A percentile compares a stretch with the other conserved stretches of the same genome.
Conservation (phyloP, 768 basidiomycete genomes). For the Mycena galopus region DNA sequence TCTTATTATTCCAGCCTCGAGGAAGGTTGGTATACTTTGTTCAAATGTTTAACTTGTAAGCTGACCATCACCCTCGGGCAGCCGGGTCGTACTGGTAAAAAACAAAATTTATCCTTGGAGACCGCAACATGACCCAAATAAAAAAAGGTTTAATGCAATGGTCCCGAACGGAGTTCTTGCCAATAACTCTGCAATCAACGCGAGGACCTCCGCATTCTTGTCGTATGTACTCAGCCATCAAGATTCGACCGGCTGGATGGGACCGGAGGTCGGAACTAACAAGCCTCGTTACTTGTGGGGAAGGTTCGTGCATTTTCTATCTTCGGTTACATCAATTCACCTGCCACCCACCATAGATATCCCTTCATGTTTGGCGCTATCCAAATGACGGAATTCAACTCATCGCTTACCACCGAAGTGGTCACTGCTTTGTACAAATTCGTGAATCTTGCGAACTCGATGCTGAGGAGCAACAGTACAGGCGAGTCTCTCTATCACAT, state of each 20-base stretch:
- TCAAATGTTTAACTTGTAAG: background rate
- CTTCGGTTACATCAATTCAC: conserved; percentile 55
- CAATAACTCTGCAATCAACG: conserved; percentile 59
- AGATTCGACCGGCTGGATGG: conserved; percentile 68
- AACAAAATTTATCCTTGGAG: too few relatives aligned
- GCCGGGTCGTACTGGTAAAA: conserved; percentile 71
- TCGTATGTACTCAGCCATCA: conserved; percentile 65
- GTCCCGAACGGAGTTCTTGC: conserved; percentile 64
- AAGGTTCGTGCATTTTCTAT: conserved; percentile 7
- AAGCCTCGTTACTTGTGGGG: conserved; percentile 62
- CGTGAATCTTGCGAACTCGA: conserved; percentile 63
- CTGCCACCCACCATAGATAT: conserved; percentile 45
- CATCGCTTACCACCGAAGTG: conserved; percentile 58
- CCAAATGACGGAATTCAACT: conserved; percentile 65
- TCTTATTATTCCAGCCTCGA: conserved; percentile 58
- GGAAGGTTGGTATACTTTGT: conserved; percentile 49
- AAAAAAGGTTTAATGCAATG: conserved; percentile 64
- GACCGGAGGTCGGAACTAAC: conserved; percentile 65
- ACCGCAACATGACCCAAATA: too few relatives aligned
- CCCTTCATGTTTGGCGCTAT: conserved; percentile 62
- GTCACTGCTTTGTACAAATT: conserved; percentile 67
- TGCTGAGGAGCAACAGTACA: conserved; percentile 56
- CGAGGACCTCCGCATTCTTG: conserved; percentile 62
- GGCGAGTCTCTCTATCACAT: conserved; percentile 42
- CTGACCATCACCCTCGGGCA: conserved; percentile 35